A percentile compares a stretch with the other conserved stretches of the same genome.
Evolutionary conservation across 257 asterid species (phyloP).

Genomic region (Capsicum baccatum): DNA sequence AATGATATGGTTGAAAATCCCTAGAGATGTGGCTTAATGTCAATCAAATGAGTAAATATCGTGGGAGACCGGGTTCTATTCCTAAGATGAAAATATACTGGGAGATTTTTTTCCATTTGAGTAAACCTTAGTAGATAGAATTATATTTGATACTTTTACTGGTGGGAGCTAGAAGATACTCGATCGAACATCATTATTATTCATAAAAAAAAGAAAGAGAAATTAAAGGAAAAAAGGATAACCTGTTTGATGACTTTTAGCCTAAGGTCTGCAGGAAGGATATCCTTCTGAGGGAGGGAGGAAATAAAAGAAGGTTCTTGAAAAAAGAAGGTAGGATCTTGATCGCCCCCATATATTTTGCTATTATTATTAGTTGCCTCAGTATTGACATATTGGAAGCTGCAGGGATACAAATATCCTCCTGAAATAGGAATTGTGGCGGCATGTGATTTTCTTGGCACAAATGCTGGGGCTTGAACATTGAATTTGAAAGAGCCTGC

Average conservation of each 20-base stretch:
- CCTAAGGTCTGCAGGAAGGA: slow-evolving; percentile 65
- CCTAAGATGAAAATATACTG: not conserved
- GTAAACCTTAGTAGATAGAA: not conserved
- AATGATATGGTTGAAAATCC: too few relatives aligned
- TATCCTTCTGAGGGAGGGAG: slow-evolving; percentile 45
- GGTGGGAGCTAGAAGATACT: not conserved
- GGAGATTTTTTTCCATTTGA: not conserved
- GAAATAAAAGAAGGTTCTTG: slow-evolving; percentile 33
- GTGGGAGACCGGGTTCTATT: not conserved
- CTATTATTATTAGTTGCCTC: not conserved
- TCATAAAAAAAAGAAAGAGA: not conserved
- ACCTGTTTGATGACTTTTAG: slow-evolving; percentile 91
- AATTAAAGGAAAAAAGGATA: not conserved
- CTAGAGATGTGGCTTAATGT: too few relatives aligned
- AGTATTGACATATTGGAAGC: slow-evolving; percentile 56
- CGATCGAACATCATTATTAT: not conserved
- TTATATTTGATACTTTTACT: not conserved
- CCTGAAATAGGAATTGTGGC: slow-evolving; percentile 60
- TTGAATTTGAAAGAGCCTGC: slow-evolving; percentile 59
- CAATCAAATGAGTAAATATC: not conserved
- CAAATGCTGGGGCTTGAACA: slow-evolving; percentile 88
- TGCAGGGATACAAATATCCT: slow-evolving; percentile 66
- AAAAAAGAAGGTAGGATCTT: slow-evolving; percentile 48
- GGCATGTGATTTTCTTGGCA: slow-evolving; percentile 52
- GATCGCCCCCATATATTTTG: slow-evolving; percentile 42